Base-by-base conservation (phyloP, 768 basidiomycete genomes). In the Hebeloma cylindrosporum region DNA sequence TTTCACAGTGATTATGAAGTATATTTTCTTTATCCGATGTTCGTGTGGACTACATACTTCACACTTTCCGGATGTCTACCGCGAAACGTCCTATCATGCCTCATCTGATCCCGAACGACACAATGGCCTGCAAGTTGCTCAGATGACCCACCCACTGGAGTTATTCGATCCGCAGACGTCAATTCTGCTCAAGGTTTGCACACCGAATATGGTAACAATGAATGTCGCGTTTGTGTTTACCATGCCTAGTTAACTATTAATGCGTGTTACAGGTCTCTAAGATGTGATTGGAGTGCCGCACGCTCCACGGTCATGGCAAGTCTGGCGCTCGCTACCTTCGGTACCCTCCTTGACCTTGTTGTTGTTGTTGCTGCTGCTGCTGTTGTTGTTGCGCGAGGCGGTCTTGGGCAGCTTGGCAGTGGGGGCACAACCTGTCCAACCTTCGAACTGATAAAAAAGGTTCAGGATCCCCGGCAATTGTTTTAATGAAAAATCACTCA, bases 351-450 rank as follows among this genome's bases (percentile, higher is more conserved):
- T 33, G 40, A 23, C 30, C 22, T 42, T 30, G 29, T 31, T 31
- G 16, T n/a, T n/a, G n/a, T n/a, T n/a, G n/a, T n/a, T n/a, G n/a
- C n/a, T 23, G 27, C 28, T 50, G 34, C 11, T 47, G 36, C 26
- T 45, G 42, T 16, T 10, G 31, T 16, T 18, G 41, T 32, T 22
- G 44, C 42, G 25, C 22, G 25, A 14, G 38, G 38, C 29, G 49
- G 26, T 44, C 31, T n/a, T 51, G 46, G 31, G 50, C 52, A 13
- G 38, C 43, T 27, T 59, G 56, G 43, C 68, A 71, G 14, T n/a
- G 7, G 7, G 59, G 55, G 44, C 70, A 71, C 38, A 47, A 35
- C 41, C 59, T 54, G 32, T 48, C 50, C 32, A 46, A 35, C 22
- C 47, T 48, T 17, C 53, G 53, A 14, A 45, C 53, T 54, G 41